Evolutionary conservation across 2,329 filamentous ascomycete species (phyloP), one percentile per base, ranked within the genome.

Genomic region (Cladosporium velox): DNA sequence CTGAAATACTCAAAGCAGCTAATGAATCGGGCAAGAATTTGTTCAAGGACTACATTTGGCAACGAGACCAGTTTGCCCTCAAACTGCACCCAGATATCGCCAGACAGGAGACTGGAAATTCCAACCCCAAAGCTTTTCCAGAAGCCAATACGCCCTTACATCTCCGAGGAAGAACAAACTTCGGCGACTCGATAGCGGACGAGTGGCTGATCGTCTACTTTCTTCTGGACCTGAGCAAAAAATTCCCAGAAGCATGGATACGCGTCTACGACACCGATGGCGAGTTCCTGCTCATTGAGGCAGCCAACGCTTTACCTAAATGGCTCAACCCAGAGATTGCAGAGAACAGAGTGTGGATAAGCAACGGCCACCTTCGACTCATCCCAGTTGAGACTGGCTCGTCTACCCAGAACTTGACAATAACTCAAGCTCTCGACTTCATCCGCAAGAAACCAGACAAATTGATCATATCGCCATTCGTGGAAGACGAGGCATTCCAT

Each of bases 131-230:
- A 73, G 81, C 69, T 52, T 21, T 68, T 2, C n/a, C 64, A 41
- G 57, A 59, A 28, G 26, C 41, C 18, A 59, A 30, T 4, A 24
- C 68, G 14, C 67, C 70, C 38, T 69, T 71, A 47, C 71, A 73
- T 60, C 71, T 99, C 6, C 86, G 87, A 69, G 94, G 94, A 24
- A 83, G 84, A 61, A 95, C 92, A 0, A 91, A 94, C 76, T 98
- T 93, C 73, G 93, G 94, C 10, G 96, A 99, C 78, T 95, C 93
- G 0, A 89, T 98, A 4, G 94, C 97, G 74, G 95, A 99, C 73
- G 96, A 99, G 81, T 99, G 95, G 96, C 86, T 98, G 6, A 89
- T 98, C 67, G 93, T 98, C 24, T 97, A 93, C 79, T 81, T 98
- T 5, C 83, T 99, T 34, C 88, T 91, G 54, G 90, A 96, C 78